A percentile compares a stretch with the other conserved stretches of the same genome.
Evolutionary conservation across 306 rosid species (phyloP).

Genomic region (Lotus japonicus): DNA sequence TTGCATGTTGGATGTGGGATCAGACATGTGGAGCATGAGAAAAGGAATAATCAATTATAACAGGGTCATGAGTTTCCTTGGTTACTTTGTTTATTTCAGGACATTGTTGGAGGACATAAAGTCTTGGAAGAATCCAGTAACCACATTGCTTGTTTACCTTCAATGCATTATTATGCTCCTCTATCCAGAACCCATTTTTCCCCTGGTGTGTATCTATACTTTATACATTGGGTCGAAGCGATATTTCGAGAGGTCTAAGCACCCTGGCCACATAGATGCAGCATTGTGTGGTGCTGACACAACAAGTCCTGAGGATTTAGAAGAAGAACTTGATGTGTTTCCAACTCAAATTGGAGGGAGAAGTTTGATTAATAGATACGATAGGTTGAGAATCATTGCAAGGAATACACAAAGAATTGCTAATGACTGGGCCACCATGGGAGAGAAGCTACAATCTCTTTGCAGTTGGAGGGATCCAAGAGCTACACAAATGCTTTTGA

Average conservation of each 20-base stretch:
- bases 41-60: constrained; percentile 29
- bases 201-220: constrained; percentile 15
- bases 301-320: constrained; percentile 28
- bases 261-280: constrained; percentile 34
- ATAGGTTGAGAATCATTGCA: constrained; percentile 29
- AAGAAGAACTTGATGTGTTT: constrained; percentile 40
- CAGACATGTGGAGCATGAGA: constrained; percentile 43
- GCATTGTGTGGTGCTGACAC: constrained; percentile 27
- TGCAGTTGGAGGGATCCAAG: constrained; percentile 44
- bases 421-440: constrained; percentile 25
- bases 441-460: constrained; percentile 36
- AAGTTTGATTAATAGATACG: constrained; percentile 30
- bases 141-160: constrained; percentile 6
- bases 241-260: constrained; percentile 20
- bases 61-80: constrained; percentile 17
- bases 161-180: constrained; percentile 20
- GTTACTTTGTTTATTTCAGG: constrained; percentile 10
- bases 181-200: constrained; percentile 18
- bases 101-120: constrained; percentile 29
- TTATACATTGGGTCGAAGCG: constrained; percentile 1
- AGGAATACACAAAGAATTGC: constrained; percentile 19
- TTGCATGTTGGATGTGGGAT: constrained; percentile 28
- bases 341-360: constrained; percentile 30
- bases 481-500: constrained; percentile 28
- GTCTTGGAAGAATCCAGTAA: constrained; percentile 23